Percentiles rank a stretch among this genome's conserved stretches.
Evolutionary conservation across 352 stramenopile genomes (phyloP).

Genomic region (Globisporangium splendens): DNA sequence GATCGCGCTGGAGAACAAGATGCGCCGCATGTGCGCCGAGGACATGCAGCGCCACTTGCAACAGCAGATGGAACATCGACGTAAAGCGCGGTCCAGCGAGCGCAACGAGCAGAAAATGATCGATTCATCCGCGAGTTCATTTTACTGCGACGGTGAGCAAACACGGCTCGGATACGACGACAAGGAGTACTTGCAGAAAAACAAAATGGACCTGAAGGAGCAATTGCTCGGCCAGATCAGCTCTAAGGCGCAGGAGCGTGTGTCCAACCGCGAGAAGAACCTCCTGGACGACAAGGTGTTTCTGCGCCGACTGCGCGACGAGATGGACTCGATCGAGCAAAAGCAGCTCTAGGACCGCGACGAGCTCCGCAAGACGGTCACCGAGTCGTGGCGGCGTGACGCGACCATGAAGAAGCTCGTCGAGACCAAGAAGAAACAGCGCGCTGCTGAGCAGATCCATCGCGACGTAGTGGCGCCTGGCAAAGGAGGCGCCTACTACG

Average conservation of each 20-base stretch:
- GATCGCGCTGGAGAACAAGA: slow-evolving; percentile 42
- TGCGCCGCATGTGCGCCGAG: slow-evolving; percentile 41
- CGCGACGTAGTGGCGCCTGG: slow-evolving; percentile 10
- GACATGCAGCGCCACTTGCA: slow-evolving; percentile 56
- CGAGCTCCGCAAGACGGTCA: slow-evolving; percentile 51
- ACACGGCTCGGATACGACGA: slow-evolving; percentile 49
- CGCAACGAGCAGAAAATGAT: slow-evolving; percentile 25
- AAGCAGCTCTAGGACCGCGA: slow-evolving; percentile 52
- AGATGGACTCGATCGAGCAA: slow-evolving; percentile 62
- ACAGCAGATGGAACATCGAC: slow-evolving; percentile 47
- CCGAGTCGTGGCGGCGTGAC: slow-evolving; percentile 54
- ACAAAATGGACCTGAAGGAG: slow-evolving; percentile 51
- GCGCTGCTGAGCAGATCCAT: slow-evolving; percentile 41
- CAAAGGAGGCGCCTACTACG: not conserved
- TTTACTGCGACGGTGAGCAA: slow-evolving; percentile 56
- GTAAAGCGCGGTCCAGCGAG: slow-evolving; percentile 24
- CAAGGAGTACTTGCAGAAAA: slow-evolving; percentile 31
- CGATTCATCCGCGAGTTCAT: slow-evolving; percentile 47
- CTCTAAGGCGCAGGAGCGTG: slow-evolving; percentile 43
- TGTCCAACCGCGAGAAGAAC: slow-evolving; percentile 28
- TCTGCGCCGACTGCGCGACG: slow-evolving; percentile 42
- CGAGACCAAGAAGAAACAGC: slow-evolving; percentile 58
- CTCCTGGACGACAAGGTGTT: slow-evolving; percentile 59
- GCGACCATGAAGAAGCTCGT: slow-evolving; percentile 57
- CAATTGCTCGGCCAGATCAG: slow-evolving; percentile 60